These are phyloP conservation scores for Myxozyma neotropica DNA, from an alignment of 805 yeast species.

Conservation along the genomic window DNA sequence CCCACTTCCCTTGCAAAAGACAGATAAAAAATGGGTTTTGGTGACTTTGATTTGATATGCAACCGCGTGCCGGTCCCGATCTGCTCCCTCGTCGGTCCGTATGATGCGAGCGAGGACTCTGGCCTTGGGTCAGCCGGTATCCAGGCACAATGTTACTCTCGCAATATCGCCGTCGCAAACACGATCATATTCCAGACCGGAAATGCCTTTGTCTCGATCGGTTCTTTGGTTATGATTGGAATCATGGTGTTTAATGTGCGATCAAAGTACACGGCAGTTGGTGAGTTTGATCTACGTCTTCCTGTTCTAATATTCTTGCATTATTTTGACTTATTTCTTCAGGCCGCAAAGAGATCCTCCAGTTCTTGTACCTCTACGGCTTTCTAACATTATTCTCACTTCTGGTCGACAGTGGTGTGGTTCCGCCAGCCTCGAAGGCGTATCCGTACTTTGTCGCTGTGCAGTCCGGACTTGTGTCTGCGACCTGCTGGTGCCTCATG, in stretches of 20 bases:
- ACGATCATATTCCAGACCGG: conserved; percentile 90
- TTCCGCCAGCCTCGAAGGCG: conserved; percentile 77
- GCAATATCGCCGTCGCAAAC: conserved; percentile 85
- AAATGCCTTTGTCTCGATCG: conserved; percentile 81
- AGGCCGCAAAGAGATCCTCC: conserved; percentile 78
- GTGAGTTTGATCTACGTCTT: conserved; percentile 18
- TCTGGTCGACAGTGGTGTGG: conserved; percentile 88
- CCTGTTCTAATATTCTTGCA: background rate
- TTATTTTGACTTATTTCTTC: background rate
- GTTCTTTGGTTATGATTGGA: conserved; percentile 62
- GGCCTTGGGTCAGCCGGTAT: conserved; percentile 54
- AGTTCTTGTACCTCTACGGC: conserved; percentile 63
- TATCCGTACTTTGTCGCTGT: conserved; percentile 82
- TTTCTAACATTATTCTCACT: conserved; percentile 64
- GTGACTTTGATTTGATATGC: conserved; percentile 67
- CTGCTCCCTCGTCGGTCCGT: conserved; percentile 71
- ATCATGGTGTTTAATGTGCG: conserved; percentile 77
- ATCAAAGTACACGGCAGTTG: conserved; percentile 91
- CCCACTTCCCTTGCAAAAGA: background rate
- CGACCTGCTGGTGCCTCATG: conserved; percentile 68
- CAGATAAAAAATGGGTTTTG: conserved; percentile 57
- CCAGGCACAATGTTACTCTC: conserved; percentile 76
- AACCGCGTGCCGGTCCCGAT: conserved; percentile 71
- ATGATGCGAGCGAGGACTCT: conserved; percentile 39
- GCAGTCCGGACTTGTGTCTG: conserved; percentile 74